Evolutionary conservation across 768 basidiomycete genomes (phyloP).

Genomic region (Coprinopsis strossmayeri): DNA sequence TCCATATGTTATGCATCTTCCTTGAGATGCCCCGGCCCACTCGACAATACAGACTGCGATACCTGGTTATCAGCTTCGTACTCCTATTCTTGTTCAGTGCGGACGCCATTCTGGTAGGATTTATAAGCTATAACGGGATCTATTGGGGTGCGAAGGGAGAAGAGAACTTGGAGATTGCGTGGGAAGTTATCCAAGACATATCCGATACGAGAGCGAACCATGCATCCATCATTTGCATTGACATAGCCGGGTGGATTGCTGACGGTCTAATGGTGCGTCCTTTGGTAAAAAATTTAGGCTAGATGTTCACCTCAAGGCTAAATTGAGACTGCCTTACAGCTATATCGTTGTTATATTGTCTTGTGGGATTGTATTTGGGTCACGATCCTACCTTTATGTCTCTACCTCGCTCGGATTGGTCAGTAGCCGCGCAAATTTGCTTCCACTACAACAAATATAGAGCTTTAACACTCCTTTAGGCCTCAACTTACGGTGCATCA

Average conservation of each 20-base stretch:
- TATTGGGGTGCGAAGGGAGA: too few species aligned
- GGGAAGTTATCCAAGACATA: too few species aligned
- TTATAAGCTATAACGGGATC: too few species aligned
- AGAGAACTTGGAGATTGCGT: too few species aligned
- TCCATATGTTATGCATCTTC: not conserved
- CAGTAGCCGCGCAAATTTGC: not conserved
- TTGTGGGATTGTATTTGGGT: not conserved
- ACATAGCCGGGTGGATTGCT: not conserved
- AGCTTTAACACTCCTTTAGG: too few species aligned
- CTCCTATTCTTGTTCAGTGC: too few species aligned
- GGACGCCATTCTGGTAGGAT: too few species aligned
- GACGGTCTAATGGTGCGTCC: not conserved
- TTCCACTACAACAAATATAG: not conserved
- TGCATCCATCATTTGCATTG: too few species aligned
- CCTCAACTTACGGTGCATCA: too few species aligned
- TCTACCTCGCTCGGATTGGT: not conserved
- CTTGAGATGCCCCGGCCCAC: not conserved
- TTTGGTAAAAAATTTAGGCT: not conserved
- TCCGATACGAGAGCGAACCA: too few species aligned
- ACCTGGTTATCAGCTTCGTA: not conserved
- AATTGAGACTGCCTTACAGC: not conserved
- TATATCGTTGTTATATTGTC: not conserved
- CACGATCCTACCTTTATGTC: not conserved
- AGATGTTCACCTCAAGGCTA: not conserved
- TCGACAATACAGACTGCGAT: not conserved